A percentile compares a stretch with the other conserved stretches of the same genome.
phyloP scores from a whole-genome alignment of 768 basidiomycete species.

The Lactarius quietus region DNA sequence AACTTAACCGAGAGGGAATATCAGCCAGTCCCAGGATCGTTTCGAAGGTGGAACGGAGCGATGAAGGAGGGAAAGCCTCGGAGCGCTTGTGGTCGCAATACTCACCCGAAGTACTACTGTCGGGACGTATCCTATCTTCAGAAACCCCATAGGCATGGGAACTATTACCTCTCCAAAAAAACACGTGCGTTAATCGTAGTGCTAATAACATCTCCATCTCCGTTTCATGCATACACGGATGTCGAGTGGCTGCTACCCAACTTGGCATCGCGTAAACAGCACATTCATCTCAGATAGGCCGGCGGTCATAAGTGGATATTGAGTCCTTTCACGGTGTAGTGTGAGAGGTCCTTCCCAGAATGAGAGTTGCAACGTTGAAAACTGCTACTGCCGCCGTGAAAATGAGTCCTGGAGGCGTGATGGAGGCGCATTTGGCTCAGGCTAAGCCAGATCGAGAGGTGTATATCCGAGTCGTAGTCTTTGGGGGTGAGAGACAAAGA shows the following conservation, averaged over 20 bases:
- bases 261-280: background rate
- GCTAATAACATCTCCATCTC: background rate
- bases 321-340: background rate
- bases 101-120: background rate
- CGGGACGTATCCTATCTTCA: background rate
- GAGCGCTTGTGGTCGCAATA: background rate
- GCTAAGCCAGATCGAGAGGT: background rate
- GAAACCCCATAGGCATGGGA: background rate
- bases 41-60: background rate
- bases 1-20: background rate
- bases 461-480: background rate
- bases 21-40: background rate
- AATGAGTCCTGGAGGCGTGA: background rate
- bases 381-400: background rate
- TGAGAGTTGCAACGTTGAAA: background rate
- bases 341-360: background rate
- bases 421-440: background rate
- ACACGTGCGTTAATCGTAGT: no score
- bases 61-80: background rate
- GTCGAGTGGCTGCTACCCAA: background rate
- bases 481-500: background rate
- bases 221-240: background rate
- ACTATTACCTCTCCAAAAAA: background rate
- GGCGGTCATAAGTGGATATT: background rate
- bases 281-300: background rate